A percentile compares a stretch with the other conserved stretches of the same genome.
Conservation (phyloP, 139 green algal species). For the Chlorella ohadii region DNA sequence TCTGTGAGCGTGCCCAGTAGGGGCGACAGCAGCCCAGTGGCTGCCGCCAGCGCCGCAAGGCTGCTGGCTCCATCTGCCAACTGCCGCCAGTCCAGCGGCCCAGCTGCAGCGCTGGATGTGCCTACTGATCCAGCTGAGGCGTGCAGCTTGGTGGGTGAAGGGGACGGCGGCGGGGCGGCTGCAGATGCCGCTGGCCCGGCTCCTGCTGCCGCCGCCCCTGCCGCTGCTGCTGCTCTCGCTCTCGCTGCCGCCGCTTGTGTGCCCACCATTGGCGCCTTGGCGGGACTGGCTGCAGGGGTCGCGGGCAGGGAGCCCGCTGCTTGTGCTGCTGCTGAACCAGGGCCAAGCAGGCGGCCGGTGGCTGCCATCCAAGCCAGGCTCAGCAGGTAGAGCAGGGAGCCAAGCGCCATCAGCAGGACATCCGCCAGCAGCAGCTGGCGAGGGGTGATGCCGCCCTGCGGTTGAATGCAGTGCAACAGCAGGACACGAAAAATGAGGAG, state of each 20-base stretch:
- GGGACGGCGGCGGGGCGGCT: neutral
- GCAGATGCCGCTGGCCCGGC: neutral
- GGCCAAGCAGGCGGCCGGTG: neutral
- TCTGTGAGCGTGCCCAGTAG: conserved; percentile 78
- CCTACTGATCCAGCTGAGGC: neutral
- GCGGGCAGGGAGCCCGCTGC: neutral
- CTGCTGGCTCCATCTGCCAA: neutral
- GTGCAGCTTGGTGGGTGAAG: neutral
- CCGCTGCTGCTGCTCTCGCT: neutral
- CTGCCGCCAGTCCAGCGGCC: neutral
- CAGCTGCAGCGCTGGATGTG: neutral
- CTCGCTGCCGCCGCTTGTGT: neutral
- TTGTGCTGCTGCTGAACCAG: neutral
- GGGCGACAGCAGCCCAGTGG: conserved; percentile 77
- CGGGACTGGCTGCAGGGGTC: neutral
- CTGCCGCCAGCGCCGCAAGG: conserved; percentile 7
- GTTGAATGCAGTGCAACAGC: neutral
- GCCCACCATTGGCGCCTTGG: neutral
- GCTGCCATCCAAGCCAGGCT: neutral
- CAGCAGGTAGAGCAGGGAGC: conserved; percentile 30
- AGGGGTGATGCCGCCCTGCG: conserved; percentile 24
- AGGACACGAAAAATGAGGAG: no score
- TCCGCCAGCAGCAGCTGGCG: conserved; percentile 22
- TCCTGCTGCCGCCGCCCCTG: neutral
- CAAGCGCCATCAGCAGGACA: conserved; percentile 5